Percentiles rank a stretch among this genome's conserved stretches.
Evolutionary conservation across 495 filamentous ascomycete genomes (phyloP).

Genomic region (Amphirosellinia nigrospora): DNA sequence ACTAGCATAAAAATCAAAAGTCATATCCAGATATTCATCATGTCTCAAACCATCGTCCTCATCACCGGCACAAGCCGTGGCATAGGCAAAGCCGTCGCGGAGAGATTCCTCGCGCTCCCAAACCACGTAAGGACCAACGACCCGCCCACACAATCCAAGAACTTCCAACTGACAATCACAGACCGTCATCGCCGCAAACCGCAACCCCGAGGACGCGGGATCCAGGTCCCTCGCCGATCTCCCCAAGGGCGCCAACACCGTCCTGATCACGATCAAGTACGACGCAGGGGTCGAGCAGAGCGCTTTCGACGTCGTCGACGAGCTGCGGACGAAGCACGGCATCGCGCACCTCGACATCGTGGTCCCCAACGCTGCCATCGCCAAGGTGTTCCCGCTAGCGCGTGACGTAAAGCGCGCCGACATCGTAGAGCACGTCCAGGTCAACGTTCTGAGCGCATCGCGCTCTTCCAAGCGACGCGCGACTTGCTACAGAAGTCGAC

Average conservation of each 20-base stretch:
- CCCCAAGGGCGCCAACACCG: conserved; percentile 29
- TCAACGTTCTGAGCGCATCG: conserved; percentile 29
- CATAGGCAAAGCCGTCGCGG: conserved; percentile 36
- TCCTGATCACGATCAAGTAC: conserved; percentile 31
- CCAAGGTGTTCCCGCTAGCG: conserved; percentile 26
- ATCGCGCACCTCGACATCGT: conserved; percentile 34
- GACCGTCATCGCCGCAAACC: conserved; percentile 44
- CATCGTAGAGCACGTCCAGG: conserved; percentile 25
- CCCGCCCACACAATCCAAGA: neutral
- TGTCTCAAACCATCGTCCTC: conserved; percentile 37
- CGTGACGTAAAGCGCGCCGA: conserved; percentile 26
- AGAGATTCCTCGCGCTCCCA: conserved; percentile 38
- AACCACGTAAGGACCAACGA: conserved; percentile 27
- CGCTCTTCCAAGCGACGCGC: conserved; percentile 35
- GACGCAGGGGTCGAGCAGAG: conserved; percentile 28
- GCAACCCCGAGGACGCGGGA: conserved; percentile 34
- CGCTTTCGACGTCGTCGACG: conserved; percentile 27
- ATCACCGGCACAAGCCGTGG: conserved; percentile 44
- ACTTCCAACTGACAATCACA: neutral
- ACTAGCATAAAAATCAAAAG: neutral
- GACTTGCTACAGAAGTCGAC: conserved; percentile 33
- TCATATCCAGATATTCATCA: conserved; percentile 14
- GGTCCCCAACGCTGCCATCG: conserved; percentile 36
- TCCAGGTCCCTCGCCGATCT: conserved; percentile 29
- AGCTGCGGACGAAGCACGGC: conserved; percentile 26